A percentile compares a stretch with the other conserved stretches of the same genome.
These are phyloP conservation scores for Linderniella brevidens DNA, from an alignment of 257 asterid genomes.

Conservation along the genomic window DNA sequence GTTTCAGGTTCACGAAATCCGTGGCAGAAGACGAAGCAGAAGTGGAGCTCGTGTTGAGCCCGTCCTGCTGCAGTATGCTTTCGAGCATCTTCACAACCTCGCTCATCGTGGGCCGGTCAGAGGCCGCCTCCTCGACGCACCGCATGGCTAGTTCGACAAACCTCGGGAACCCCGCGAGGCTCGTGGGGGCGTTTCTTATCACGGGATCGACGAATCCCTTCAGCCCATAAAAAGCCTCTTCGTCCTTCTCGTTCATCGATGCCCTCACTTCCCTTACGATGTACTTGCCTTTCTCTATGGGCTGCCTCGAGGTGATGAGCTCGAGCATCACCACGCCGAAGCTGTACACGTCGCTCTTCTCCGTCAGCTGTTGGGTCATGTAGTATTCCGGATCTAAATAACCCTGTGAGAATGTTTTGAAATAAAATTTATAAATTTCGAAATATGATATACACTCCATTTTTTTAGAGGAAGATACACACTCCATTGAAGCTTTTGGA, in stretches of 20 bases:
- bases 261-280: conserved; percentile 59
- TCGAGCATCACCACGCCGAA: conserved; percentile 65
- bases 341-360: conserved; percentile 91
- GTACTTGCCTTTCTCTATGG: conserved; percentile 66
- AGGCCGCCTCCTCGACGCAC: conserved; percentile 79
- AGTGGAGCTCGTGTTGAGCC: conserved; percentile 49
- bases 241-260: conserved; percentile 34
- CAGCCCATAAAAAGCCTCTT: conserved; percentile 45
- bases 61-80: conserved; percentile 49
- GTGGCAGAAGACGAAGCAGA: conserved; percentile 77
- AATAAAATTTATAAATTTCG: too few species aligned
- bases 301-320: conserved; percentile 46
- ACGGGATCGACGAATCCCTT: conserved; percentile 49
- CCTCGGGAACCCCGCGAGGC: conserved; percentile 41
- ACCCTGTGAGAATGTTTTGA: conserved; percentile 25
- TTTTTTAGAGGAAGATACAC: too few species aligned
- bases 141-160: conserved; percentile 70
- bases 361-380: conserved; percentile 75
- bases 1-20: conserved; percentile 37
- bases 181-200: conserved; percentile 25
- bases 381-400: conserved; percentile 94
- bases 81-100: conserved; percentile 74
- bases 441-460: too few species aligned
- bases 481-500: too few species aligned
- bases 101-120: conserved; percentile 76